Percentiles rank a stretch among this genome's conserved stretches.
Conservation (phyloP, 768 basidiomycete genomes). For the Russula lepida region DNA sequence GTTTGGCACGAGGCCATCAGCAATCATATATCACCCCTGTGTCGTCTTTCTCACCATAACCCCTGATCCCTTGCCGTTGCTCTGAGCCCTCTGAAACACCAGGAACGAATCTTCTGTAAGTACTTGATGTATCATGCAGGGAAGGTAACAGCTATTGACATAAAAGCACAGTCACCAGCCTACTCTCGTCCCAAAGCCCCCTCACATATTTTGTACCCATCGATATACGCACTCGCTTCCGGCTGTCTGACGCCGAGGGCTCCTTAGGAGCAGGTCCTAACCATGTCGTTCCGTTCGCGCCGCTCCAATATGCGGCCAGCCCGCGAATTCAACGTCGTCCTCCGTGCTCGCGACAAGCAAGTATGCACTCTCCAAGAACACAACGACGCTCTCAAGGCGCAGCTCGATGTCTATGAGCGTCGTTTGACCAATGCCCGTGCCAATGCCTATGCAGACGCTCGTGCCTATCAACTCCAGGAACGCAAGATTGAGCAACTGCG, state of each 20-base stretch:
- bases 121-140: not conserved
- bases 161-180: not conserved
- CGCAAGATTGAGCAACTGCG: conserved; percentile 19
- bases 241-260: not conserved
- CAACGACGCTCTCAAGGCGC: conserved; percentile 3
- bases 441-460: conserved; percentile 12
- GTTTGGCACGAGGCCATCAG: conserved; percentile 13
- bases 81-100: not conserved
- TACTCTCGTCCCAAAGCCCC: not conserved
- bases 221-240: not conserved
- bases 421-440: conserved; percentile 18
- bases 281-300: conserved; percentile 13
- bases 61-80: not conserved
- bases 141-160: not conserved
- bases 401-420: conserved; percentile 10
- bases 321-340: conserved; percentile 15
- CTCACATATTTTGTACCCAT: not conserved
- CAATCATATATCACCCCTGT: conserved; percentile 7
- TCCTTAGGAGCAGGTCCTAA: not conserved
- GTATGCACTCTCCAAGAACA: conserved; percentile 16
- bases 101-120: conserved; percentile 8
- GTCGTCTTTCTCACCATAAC: not conserved
- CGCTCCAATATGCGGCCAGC: conserved; percentile 14
- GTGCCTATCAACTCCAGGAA: conserved; percentile 15
- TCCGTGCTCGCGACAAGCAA: conserved; percentile 18